Evolutionary conservation across 2,329 filamentous ascomycete species (phyloP), one percentile per base, ranked within the genome.

Genomic region (Pyrenophora teres): DNA sequence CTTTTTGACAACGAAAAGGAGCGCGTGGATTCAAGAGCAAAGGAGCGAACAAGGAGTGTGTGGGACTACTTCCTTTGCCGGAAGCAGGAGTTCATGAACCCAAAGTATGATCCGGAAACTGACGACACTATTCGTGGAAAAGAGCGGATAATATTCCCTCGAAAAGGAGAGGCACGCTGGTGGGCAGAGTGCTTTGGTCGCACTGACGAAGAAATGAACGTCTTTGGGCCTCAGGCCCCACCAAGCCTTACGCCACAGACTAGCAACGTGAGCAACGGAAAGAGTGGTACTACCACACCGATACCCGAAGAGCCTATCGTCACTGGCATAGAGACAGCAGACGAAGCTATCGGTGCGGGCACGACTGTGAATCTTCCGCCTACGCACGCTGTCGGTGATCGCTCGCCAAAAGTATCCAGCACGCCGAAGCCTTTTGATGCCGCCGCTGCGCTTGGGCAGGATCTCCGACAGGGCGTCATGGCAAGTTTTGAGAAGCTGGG

Each of bases 61-160:
- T 99, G 94, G 94, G 89, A 94, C 62, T 97, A 97, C 71, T 97
- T 99, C 73, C 78, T 97, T 6, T 86, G 88, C 37, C 85, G 92
- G 9, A 86, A 84, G 59, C 79, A 83, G 16, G 89, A 96, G 65
- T 99, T 97, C 65, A 78, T 86, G 32, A 97, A 97, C 66, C 82
- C 86, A 0, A 81, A 87, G 27, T 99, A 93, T 68, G 87, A 95
- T 47, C 80, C 84, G 0, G 76, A 78, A 5, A 79, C 92, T 31
- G 89, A 97, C 57, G 92, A 97, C 65, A 86, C 89, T 38, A 80
- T 87, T 51, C 85, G 89, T 49, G 91, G 90, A 4, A 86, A 87
- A 52, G 92, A 96, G 70, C 83, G 92, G 3, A 83, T 99, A 6
- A 81, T 99, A 12, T 89, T 97, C 59, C 93, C 94, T 0, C 81